Percentiles rank a stretch among this genome's conserved stretches.
Evolutionary conservation across 805 yeast species (phyloP).

Genomic region (Lipomyces spencermartinsiae): DNA sequence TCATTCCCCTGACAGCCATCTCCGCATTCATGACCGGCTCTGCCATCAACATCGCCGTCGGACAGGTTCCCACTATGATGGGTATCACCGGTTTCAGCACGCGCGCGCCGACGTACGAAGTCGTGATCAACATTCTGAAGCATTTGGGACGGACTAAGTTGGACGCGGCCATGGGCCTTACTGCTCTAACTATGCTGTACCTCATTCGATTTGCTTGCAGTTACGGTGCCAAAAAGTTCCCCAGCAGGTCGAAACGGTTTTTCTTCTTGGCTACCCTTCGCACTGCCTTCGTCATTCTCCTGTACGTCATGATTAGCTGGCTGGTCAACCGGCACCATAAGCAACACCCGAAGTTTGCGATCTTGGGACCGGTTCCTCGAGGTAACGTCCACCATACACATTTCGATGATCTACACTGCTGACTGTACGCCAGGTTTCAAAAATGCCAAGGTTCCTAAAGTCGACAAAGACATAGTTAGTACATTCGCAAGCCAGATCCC

Average conservation of each 20-base stretch:
- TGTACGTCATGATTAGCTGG: constrained; percentile 1
- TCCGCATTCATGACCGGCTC: constrained; percentile 1
- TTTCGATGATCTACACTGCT: not conserved
- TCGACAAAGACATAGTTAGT: not conserved
- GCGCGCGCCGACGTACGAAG: not conserved
- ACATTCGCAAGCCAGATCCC: not conserved
- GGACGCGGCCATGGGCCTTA: not conserved
- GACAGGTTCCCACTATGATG: not conserved
- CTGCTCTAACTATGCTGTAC: not conserved
- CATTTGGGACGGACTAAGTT: not conserved
- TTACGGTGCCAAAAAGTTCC: not conserved
- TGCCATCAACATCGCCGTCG: not conserved
- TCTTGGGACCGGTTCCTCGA: constrained; percentile 1
- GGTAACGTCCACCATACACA: not conserved
- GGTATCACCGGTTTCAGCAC: constrained; percentile 1
- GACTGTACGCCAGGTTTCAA: not conserved
- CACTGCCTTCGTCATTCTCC: constrained; percentile 2
- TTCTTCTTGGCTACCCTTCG: not conserved
- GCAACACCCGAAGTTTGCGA: not conserved
- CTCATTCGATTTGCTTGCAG: not conserved
- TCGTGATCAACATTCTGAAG: not conserved
- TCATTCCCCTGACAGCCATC: not conserved
- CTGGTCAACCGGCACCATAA: not conserved
- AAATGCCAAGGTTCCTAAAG: not conserved
- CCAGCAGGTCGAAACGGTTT: not conserved